Percentiles rank a stretch among this genome's conserved stretches.
phyloP scores from a whole-genome alignment of 2,329 filamentous ascomycete species.

The Aureobasidium sp. region DNA sequence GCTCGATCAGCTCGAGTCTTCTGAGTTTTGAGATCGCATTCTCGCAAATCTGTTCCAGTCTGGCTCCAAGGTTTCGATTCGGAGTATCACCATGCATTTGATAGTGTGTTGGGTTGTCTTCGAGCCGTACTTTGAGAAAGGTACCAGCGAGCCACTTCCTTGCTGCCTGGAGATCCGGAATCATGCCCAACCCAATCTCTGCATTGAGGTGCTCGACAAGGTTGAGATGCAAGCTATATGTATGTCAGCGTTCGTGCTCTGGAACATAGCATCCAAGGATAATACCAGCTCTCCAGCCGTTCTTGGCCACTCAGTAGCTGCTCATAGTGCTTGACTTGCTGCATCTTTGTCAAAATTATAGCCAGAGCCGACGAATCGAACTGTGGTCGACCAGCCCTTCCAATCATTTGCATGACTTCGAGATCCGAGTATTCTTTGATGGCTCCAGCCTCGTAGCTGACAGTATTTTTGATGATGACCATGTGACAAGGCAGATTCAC shows the following conservation, averaged over 20 bases:
- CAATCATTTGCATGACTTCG: slow-evolving; percentile 87
- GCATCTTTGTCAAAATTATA: slow-evolving; percentile 68
- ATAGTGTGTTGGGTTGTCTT: slow-evolving; percentile 65
- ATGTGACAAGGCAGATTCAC: slow-evolving; percentile 79
- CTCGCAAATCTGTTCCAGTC: slow-evolving; percentile 63
- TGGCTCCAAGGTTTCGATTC: slow-evolving; percentile 51
- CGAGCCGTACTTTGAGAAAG: slow-evolving; percentile 69
- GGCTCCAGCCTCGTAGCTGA: slow-evolving; percentile 48
- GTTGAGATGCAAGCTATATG: slow-evolving; percentile 61
- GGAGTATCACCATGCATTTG: slow-evolving; percentile 50
- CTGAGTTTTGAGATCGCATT: slow-evolving; percentile 61
- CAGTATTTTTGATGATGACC: slow-evolving; percentile 75
- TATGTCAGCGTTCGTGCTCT: background rate
- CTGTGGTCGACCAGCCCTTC: slow-evolving; percentile 74
- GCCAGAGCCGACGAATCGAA: slow-evolving; percentile 71
- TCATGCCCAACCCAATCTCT: slow-evolving; percentile 69
- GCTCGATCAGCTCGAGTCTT: slow-evolving; percentile 51
- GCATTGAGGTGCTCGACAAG: slow-evolving; percentile 80
- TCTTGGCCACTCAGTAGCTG: slow-evolving; percentile 67
- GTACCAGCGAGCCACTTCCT: slow-evolving; percentile 70
- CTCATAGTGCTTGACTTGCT: slow-evolving; percentile 61
- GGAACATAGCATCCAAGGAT: background rate
- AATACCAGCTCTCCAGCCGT: slow-evolving; percentile 61
- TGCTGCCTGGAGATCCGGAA: slow-evolving; percentile 57
- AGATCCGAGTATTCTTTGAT: slow-evolving; percentile 68